phyloP scores from a whole-genome alignment of 1,284 basidiomycete genomes.

The Ustilago sp. region DNA sequence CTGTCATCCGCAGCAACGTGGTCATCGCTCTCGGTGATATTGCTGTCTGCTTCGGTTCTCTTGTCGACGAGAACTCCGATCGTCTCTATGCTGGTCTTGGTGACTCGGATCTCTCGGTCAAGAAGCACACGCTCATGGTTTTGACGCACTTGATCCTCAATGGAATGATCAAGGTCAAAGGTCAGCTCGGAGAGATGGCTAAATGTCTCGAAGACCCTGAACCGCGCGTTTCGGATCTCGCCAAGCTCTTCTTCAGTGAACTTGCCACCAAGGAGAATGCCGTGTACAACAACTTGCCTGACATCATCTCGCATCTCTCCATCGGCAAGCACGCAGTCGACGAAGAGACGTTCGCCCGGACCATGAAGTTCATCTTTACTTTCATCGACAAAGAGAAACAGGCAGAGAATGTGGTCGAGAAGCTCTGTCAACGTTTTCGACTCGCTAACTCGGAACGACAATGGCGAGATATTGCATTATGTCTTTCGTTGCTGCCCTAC shows the following conservation, averaged over 20 bases:
- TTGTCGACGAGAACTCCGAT: constrained; percentile 97
- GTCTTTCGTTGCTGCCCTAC: constrained; percentile 92
- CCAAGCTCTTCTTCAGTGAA: constrained; percentile 96
- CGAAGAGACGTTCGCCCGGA: constrained; percentile 89
- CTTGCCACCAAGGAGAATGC: constrained; percentile 96
- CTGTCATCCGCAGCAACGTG: constrained; percentile 91
- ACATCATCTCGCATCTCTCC: constrained; percentile 78
- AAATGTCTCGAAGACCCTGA: constrained; percentile 98
- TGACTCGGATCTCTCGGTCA: constrained; percentile 87
- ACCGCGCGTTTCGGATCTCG: constrained; percentile 86
- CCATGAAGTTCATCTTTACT: constrained; percentile 93
- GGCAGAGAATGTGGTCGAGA: constrained; percentile 69
- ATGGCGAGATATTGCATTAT: constrained; percentile 98
- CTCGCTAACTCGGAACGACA: constrained; percentile 88
- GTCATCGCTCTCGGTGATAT: constrained; percentile 97
- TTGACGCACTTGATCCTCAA: constrained; percentile 96
- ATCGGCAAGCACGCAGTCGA: constrained; percentile 93
- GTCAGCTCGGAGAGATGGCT: constrained; percentile 98
- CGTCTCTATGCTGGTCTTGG: constrained; percentile 92
- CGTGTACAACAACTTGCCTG: constrained; percentile 96
- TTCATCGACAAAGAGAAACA: constrained; percentile 87
- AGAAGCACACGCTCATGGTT: constrained; percentile 99
- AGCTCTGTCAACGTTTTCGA: constrained; percentile 76
- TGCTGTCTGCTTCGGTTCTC: constrained; percentile 93
- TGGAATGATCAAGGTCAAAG: constrained; percentile 99